phyloP scores from a whole-genome alignment of 2,329 filamentous ascomycete species.

The Thermoascus crustaceus region DNA sequence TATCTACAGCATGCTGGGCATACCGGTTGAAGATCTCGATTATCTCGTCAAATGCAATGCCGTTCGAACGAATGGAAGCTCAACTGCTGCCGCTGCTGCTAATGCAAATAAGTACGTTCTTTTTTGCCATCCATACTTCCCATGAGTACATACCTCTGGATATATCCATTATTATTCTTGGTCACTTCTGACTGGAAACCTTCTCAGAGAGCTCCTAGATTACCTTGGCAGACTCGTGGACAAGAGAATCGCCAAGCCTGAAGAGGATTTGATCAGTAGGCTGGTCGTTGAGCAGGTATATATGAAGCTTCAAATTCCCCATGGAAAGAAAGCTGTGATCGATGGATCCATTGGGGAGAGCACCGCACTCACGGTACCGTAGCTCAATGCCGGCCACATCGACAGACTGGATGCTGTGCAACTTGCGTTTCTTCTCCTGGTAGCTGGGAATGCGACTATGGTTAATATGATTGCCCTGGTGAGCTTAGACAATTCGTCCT shows the following conservation, averaged over 20 bases:
- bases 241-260: constrained; percentile 30
- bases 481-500: background rate
- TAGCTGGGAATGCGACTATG: constrained; percentile 47
- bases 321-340: no score
- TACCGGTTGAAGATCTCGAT: constrained; percentile 41
- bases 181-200: no score
- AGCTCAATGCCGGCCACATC: constrained; percentile 23
- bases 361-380: no score
- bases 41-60: constrained; percentile 41
- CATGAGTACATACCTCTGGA: no score
- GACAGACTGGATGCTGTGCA: constrained; percentile 28
- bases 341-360: no score
- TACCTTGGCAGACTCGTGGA: constrained; percentile 41
- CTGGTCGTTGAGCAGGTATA: constrained; percentile 22
- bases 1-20: constrained; percentile 44
- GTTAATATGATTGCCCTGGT: constrained; percentile 45
- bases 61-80: constrained; percentile 41
- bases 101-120: constrained; percentile 34
- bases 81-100: constrained; percentile 40
- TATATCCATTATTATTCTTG: no score
- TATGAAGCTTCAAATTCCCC: no score
- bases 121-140: no score
- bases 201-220: constrained; percentile 35
- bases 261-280: constrained; percentile 41
- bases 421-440: constrained; percentile 44